These are phyloP conservation scores for Populus hybrid DNA, from an alignment of 441 rosid species.

Conservation along the genomic window DNA sequence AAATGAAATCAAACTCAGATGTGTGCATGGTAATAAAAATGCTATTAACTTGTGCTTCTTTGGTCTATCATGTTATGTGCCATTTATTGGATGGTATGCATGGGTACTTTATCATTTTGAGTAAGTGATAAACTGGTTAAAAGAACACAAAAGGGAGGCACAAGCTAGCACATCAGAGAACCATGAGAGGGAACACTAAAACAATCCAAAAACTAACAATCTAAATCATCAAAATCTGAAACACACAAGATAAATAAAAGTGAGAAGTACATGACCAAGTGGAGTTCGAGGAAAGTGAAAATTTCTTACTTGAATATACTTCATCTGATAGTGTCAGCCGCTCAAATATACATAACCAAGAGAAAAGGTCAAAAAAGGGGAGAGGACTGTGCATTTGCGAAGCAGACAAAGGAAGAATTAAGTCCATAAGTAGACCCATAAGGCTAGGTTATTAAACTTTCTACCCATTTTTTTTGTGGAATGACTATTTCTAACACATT, in stretches of 20 bases:
- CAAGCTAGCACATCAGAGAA: neutral
- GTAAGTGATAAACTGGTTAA: neutral
- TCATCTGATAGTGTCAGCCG: neutral
- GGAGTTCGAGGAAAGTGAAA: neutral
- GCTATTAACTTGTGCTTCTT: neutral
- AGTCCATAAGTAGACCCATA: neutral
- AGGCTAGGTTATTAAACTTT: neutral
- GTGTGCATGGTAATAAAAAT: neutral
- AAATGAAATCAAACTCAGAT: slow-evolving; percentile 20
- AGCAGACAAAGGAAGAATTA: neutral
- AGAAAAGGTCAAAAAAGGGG: neutral
- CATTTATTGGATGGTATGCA: neutral
- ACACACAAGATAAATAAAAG: neutral
- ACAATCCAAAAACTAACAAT: neutral
- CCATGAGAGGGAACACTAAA: neutral
- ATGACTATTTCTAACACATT: neutral
- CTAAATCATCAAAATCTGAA: neutral
- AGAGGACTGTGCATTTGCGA: neutral
- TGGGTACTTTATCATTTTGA: neutral
- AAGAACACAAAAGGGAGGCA: neutral
- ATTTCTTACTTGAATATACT: neutral
- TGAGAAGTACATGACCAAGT: neutral
- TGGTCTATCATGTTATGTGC: neutral
- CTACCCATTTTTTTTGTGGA: neutral
- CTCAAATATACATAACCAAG: neutral